Conservation (phyloP, 2,329 filamentous ascomycete genomes). For the Venturia pyrina region DNA sequence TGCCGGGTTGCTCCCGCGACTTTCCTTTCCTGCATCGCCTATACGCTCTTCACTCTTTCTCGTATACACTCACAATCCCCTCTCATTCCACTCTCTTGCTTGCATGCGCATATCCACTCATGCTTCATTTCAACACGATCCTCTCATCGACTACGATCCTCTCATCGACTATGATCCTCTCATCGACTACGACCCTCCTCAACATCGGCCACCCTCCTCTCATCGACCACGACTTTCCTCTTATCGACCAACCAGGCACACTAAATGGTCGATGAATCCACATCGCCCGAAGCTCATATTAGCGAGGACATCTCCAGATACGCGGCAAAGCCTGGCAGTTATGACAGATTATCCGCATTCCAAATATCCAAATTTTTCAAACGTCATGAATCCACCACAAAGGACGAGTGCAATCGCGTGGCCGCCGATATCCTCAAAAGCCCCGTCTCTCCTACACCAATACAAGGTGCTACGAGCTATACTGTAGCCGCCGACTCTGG, state of each 20-base stretch:
- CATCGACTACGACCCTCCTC: not conserved
- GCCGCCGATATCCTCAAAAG: slow-evolving; percentile 15
- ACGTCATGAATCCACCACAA: slow-evolving; percentile 15
- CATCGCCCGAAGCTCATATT: slow-evolving; percentile 13
- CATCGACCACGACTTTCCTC: too few species aligned
- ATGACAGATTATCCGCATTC: slow-evolving; percentile 16
- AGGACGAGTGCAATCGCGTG: slow-evolving; percentile 15
- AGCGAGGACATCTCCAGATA: slow-evolving; percentile 15
- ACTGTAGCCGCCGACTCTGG: too few species aligned
- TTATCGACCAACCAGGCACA: slow-evolving; percentile 8
- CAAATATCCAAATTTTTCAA: slow-evolving; percentile 16
- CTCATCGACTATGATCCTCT: too few species aligned
- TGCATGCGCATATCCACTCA: slow-evolving; percentile 13
- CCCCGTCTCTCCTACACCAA: too few species aligned
- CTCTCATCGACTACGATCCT: slow-evolving; percentile 10
- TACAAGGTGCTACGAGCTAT: too few species aligned
- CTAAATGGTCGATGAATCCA: slow-evolving; percentile 12
- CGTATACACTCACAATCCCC: slow-evolving; percentile 13
- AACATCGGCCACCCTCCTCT: too few species aligned
- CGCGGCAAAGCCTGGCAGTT: slow-evolving; percentile 15
- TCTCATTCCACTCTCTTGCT: slow-evolving; percentile 14
- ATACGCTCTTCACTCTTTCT: slow-evolving; percentile 12
- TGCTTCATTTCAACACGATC: slow-evolving; percentile 11
- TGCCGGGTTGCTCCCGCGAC: slow-evolving; percentile 9
- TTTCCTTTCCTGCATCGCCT: slow-evolving; percentile 8